These are phyloP conservation scores for Colletotrichum somersetense DNA, from an alignment of 2,329 filamentous ascomycete species.

Conservation along the genomic window DNA sequence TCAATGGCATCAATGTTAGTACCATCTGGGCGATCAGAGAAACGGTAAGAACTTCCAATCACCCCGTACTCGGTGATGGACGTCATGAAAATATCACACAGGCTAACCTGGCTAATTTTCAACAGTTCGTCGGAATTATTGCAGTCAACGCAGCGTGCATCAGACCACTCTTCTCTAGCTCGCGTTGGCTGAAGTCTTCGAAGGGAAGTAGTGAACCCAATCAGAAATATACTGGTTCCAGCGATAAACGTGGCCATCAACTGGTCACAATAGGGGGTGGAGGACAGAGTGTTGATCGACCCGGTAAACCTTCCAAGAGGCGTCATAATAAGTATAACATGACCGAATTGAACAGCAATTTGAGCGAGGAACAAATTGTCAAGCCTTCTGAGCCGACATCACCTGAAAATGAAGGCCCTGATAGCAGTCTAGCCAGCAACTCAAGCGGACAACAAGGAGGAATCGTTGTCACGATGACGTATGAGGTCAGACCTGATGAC, in stretches of 20 bases:
- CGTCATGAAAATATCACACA: background rate
- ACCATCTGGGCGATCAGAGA: conserved; percentile 60
- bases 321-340: conserved; percentile 37
- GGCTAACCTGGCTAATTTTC: background rate
- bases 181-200: conserved; percentile 51
- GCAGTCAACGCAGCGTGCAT: conserved; percentile 58
- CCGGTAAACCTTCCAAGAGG: conserved; percentile 18
- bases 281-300: conserved; percentile 34
- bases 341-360: conserved; percentile 47
- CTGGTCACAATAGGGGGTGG: conserved; percentile 47
- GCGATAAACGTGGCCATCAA: conserved; percentile 45
- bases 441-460: conserved; percentile 25
- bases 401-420: background rate
- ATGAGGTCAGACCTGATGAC: conserved; percentile 27
- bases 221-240: conserved; percentile 43
- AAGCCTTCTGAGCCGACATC: conserved; percentile 38
- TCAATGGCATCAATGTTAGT: conserved; percentile 53
- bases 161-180: conserved; percentile 54
- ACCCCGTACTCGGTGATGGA: background rate
- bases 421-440: conserved; percentile 8
- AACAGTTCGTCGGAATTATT: conserved; percentile 59
- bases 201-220: conserved; percentile 48
- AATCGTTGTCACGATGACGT: conserved; percentile 30
- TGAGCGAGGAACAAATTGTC: conserved; percentile 51
- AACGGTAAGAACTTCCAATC: conserved; percentile 47